These are phyloP conservation scores for Tremellales sp. DNA, from an alignment of 1,284 basidiomycete species.

Conservation along the genomic window DNA sequence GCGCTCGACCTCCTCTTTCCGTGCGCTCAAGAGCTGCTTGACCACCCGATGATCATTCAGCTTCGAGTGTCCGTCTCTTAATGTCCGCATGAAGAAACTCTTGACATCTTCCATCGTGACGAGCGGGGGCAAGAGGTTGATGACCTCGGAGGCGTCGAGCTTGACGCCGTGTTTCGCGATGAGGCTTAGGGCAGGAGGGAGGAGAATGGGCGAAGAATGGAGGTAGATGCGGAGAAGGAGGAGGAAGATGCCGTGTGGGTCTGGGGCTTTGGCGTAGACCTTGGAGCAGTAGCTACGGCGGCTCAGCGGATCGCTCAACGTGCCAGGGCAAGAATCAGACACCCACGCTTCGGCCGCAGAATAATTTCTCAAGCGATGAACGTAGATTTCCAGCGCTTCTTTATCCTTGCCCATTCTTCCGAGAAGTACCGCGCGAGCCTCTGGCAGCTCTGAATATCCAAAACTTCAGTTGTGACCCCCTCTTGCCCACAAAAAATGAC, in stretches of 20 bases:
- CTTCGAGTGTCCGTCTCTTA: constrained; percentile 55
- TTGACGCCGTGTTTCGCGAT: constrained; percentile 77
- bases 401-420: constrained; percentile 88
- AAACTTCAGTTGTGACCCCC: constrained; percentile 2
- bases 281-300: constrained; percentile 74
- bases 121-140: constrained; percentile 82
- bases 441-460: constrained; percentile 62
- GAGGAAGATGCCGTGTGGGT: constrained; percentile 69
- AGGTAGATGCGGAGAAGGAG: constrained; percentile 84
- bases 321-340: not conserved
- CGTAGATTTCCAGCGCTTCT: constrained; percentile 87
- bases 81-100: constrained; percentile 71
- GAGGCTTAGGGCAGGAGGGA: constrained; percentile 74
- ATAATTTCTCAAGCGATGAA: constrained; percentile 76
- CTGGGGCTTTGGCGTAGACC: constrained; percentile 58
- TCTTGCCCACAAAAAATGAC: constrained; percentile 8
- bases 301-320: constrained; percentile 2
- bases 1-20: constrained; percentile 68
- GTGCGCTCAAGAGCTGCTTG: constrained; percentile 62
- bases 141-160: constrained; percentile 71
- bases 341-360: constrained; percentile 79
- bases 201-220: constrained; percentile 51
- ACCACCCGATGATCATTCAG: constrained; percentile 66
- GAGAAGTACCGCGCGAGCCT: constrained; percentile 83
- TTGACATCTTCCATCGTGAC: constrained; percentile 74